Base-by-base conservation (phyloP, 805 yeast genomes). In the Barnettozyma sucrosica region DNA sequence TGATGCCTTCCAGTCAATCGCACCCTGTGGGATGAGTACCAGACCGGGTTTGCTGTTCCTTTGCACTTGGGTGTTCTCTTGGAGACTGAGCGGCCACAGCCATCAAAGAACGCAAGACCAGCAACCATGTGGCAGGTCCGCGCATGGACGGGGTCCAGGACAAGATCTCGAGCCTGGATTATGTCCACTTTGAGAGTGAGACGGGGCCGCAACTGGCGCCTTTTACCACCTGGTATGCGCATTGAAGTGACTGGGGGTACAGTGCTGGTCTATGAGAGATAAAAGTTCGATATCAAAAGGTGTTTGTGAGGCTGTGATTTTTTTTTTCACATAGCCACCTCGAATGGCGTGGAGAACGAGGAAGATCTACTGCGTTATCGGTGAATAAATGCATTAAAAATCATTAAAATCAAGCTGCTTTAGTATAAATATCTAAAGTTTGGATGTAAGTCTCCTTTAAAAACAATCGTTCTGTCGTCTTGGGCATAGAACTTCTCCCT, bases 351-450 rank as follows among this genome's bases (percentile, higher is more conserved):
- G n/a, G 30, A 8, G 10, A 7, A 23, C 25, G 5, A 23, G 25
- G 5, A 23, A 13, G 16, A 28, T 28, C 32, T 28, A 28, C n/a
- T 5, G 16, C 32, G 16, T 28, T 28, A 14, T 11, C 5, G 5
- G n/a, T 7, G 32, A 28, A 28, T 13, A 28, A 11, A 13, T 28
- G 32, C 32, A 28, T 28, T 28, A 28, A 28, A 11, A 8, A 28
- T 28, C 32, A 28, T 28, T 28, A 28, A 28, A 28, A 28, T 14
- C 23, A 34, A 20, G 23, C 23, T 7, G 38, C 23, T 45, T 51
- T 59, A 75, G 56, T 74, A 74, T 64, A 74, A 57, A 62, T 75
- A 76, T 57, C 63, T 68, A 55, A 74, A 72, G 34, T 68, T 65
- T 24, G 80, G 80, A 53, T 71, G 71, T 42, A 54, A 50, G 47